A percentile compares a stretch with the other conserved stretches of the same genome.
phyloP scores from a whole-genome alignment of 495 filamentous ascomycete species.

The Podospora anserina region DNA sequence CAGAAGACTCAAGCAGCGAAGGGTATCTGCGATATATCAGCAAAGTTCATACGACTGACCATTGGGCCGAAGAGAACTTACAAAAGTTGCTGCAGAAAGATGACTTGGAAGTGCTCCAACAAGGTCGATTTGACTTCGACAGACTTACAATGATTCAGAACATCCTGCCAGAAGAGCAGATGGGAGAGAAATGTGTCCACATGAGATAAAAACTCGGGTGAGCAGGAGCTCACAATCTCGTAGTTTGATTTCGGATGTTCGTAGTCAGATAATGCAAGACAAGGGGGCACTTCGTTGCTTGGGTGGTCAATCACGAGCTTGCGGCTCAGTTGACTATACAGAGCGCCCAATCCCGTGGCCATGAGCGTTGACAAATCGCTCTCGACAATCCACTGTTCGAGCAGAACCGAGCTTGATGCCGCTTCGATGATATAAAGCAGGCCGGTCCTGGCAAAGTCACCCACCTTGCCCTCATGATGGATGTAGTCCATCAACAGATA shows the following conservation, averaged over 20 bases:
- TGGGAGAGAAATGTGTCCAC: constrained; percentile 94
- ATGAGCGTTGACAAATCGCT: constrained; percentile 95
- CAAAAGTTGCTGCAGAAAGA: constrained; percentile 94
- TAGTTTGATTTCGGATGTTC: constrained; percentile 56
- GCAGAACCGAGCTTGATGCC: constrained; percentile 70
- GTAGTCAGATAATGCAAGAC: constrained; percentile 85
- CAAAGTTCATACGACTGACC: not conserved
- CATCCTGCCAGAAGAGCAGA: constrained; percentile 95
- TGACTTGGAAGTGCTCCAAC: constrained; percentile 93
- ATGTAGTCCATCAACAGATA: constrained; percentile 95
- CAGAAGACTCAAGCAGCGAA: constrained; percentile 91
- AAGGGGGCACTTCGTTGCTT: constrained; percentile 65
- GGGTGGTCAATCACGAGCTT: constrained; percentile 62
- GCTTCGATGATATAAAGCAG: constrained; percentile 94
- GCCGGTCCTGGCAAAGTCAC: constrained; percentile 96
- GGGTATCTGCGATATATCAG: constrained; percentile 64
- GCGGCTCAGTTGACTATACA: constrained; percentile 94
- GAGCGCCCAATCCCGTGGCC: constrained; percentile 89
- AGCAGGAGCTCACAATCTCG: constrained; percentile 68
- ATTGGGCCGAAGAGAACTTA: constrained; percentile 43
- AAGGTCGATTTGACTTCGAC: constrained; percentile 86
- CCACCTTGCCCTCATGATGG: constrained; percentile 85
- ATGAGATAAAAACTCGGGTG: constrained; percentile 67
- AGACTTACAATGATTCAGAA: constrained; percentile 90
- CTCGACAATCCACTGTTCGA: constrained; percentile 95